Evolutionary conservation across 2,329 filamentous ascomycete species (phyloP).

Genomic region (Metarhizium rileyi): DNA sequence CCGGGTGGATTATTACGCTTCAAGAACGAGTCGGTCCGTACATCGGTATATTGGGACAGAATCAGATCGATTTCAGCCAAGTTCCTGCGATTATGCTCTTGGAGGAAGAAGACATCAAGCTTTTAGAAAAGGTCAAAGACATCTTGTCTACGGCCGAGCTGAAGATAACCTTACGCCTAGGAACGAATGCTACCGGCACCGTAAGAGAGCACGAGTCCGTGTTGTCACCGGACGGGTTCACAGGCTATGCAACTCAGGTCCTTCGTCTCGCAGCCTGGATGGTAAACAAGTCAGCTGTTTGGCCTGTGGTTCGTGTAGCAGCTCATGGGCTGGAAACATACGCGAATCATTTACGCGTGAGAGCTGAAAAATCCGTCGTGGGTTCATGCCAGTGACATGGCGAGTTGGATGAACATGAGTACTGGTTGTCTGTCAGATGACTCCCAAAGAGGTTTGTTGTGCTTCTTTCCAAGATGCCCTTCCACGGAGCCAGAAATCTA

Average conservation of each 20-base stretch:
- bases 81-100: constrained; percentile 84
- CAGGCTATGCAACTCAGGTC: constrained; percentile 77
- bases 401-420: not conserved
- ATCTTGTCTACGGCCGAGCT: constrained; percentile 67
- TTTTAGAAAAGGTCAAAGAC: constrained; percentile 72
- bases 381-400: constrained; percentile 23
- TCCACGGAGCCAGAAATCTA: not conserved
- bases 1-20: constrained; percentile 87
- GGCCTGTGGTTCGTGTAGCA: constrained; percentile 60
- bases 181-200: constrained; percentile 28
- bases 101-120: constrained; percentile 82
- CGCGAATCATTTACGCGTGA: constrained; percentile 38
- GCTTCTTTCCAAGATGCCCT: not conserved
- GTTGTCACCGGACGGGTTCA: constrained; percentile 47
- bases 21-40: constrained; percentile 91
- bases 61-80: constrained; percentile 67
- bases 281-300: constrained; percentile 81
- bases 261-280: constrained; percentile 77
- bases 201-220: constrained; percentile 43
- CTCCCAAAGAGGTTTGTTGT: not conserved
- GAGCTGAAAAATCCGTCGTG: constrained; percentile 43
- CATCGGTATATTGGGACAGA: constrained; percentile 75
- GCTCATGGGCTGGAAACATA: constrained; percentile 46
- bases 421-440: not conserved
- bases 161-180: constrained; percentile 50